Conservation (phyloP, 345 rosid species). For the Eucalyptus regnans region DNA sequence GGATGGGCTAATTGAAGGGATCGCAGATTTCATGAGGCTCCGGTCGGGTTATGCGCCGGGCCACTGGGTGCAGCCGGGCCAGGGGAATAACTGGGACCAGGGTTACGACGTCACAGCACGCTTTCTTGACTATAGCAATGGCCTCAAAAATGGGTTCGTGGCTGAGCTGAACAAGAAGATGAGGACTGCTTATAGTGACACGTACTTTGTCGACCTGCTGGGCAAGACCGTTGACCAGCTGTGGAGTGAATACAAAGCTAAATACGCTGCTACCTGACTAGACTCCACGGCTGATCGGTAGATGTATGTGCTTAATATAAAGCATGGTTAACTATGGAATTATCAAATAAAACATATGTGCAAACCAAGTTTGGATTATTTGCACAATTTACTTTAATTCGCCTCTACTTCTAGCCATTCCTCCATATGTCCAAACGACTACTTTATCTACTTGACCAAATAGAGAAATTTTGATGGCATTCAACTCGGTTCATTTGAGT, state of each 20-base stretch:
- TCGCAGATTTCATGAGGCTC: slow-evolving; percentile 62
- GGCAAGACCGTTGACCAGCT: slow-evolving; percentile 52
- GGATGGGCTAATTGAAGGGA: slow-evolving; percentile 45
- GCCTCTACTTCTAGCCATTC: too few relatives aligned
- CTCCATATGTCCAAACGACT: too few relatives aligned
- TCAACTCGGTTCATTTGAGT: too few relatives aligned
- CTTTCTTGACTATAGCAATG: slow-evolving; percentile 57
- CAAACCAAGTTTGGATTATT: too few relatives aligned
- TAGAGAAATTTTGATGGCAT: too few relatives aligned
- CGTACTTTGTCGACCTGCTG: slow-evolving; percentile 36
- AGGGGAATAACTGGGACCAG: slow-evolving; percentile 59
- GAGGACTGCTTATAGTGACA: slow-evolving; percentile 29
- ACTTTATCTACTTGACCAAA: too few relatives aligned
- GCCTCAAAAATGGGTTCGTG: slow-evolving; percentile 43
- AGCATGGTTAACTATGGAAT: neutral
- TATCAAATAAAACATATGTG: too few relatives aligned
- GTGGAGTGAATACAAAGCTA: slow-evolving; percentile 64
- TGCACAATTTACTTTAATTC: too few relatives aligned
- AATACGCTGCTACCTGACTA: slow-evolving; percentile 8
- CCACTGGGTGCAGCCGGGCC: slow-evolving; percentile 54
- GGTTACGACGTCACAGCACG: slow-evolving; percentile 65
- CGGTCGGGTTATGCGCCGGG: slow-evolving; percentile 35
- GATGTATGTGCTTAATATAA: neutral
- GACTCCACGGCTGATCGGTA: neutral
- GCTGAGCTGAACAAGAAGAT: slow-evolving; percentile 58